These are phyloP conservation scores for Lecanosticta acicola DNA, from an alignment of 2,329 filamentous ascomycete species.

Conservation along the genomic window DNA sequence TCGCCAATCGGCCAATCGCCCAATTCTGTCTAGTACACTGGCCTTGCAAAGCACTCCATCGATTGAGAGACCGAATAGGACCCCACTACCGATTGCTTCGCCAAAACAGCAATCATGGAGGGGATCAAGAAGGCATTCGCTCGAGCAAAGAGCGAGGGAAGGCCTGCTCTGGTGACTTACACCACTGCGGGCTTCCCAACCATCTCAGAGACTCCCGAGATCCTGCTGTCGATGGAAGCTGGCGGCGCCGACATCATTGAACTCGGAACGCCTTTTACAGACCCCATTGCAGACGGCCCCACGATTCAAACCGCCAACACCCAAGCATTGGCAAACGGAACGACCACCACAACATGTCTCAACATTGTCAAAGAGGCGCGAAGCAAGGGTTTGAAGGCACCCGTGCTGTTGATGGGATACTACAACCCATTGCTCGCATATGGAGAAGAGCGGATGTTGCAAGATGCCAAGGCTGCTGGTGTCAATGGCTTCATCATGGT, in stretches of 20 bases:
- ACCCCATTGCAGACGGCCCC: constrained; percentile 95
- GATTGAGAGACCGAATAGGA: background rate
- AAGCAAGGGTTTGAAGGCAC: constrained; percentile 68
- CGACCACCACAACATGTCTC: constrained; percentile 73
- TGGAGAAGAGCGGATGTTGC: constrained; percentile 81
- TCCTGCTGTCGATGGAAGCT: constrained; percentile 83
- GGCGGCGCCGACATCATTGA: constrained; percentile 94
- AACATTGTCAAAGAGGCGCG: constrained; percentile 79
- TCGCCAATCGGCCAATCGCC: no score
- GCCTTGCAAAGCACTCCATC: background rate
- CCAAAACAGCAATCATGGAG: constrained; percentile 36
- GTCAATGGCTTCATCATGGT: constrained; percentile 97
- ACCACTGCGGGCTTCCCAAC: constrained; percentile 90
- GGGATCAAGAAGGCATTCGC: constrained; percentile 47
- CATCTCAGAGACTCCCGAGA: constrained; percentile 72
- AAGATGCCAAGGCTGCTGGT: constrained; percentile 75
- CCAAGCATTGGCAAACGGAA: constrained; percentile 77
- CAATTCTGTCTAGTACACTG: no score
- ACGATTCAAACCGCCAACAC: constrained; percentile 96
- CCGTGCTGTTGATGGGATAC: constrained; percentile 95
- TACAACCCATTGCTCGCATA: constrained; percentile 95
- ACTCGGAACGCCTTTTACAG: constrained; percentile 92
- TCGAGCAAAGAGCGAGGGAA: constrained; percentile 46
- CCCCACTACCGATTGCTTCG: background rate
- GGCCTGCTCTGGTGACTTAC: constrained; percentile 83